phyloP scores from a whole-genome alignment of 345 rosid species.

The Diplotaxis tenuifolia region DNA sequence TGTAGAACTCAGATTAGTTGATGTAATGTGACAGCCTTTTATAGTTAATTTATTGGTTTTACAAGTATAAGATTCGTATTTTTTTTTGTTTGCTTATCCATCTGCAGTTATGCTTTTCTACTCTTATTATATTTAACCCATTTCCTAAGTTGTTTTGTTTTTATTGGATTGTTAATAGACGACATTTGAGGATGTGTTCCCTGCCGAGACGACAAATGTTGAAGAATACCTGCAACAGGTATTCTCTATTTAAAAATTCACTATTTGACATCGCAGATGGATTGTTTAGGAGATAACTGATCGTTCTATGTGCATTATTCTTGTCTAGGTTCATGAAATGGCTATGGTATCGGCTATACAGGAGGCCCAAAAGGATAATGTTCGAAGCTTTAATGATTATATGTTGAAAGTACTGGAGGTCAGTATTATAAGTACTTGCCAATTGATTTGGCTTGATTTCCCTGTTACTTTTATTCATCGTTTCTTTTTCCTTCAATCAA shows the following conservation, averaged over 20 bases:
- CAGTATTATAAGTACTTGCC: slow-evolving; percentile 27
- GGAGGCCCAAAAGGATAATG: slow-evolving; percentile 92
- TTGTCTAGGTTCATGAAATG: slow-evolving; percentile 87
- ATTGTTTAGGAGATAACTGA: slow-evolving; percentile 9
- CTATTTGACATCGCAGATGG: background rate
- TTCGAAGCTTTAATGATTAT: slow-evolving; percentile 88
- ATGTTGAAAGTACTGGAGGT: slow-evolving; percentile 97
- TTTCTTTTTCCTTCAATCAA: background rate
- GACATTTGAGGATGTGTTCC: slow-evolving; percentile 95
- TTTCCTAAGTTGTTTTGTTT: background rate
- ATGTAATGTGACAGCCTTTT: background rate
- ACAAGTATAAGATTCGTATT: background rate
- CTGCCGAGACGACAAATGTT: slow-evolving; percentile 87
- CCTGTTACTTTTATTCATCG: background rate
- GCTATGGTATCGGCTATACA: slow-evolving; percentile 96
- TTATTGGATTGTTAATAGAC: slow-evolving; percentile 49
- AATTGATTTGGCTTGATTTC: background rate
- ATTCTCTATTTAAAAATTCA: slow-evolving; percentile 7
- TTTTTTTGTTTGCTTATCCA: slow-evolving; percentile 3
- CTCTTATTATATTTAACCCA: background rate
- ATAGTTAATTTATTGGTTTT: background rate
- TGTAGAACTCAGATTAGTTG: background rate
- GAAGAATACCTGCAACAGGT: slow-evolving; percentile 99
- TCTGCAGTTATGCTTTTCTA: background rate
- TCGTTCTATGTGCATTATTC: background rate